A percentile compares a stretch with the other conserved stretches of the same genome.
Evolutionary conservation across 2,329 filamentous ascomycete genomes (phyloP).

Genomic region (Coniochaeta sp.): DNA sequence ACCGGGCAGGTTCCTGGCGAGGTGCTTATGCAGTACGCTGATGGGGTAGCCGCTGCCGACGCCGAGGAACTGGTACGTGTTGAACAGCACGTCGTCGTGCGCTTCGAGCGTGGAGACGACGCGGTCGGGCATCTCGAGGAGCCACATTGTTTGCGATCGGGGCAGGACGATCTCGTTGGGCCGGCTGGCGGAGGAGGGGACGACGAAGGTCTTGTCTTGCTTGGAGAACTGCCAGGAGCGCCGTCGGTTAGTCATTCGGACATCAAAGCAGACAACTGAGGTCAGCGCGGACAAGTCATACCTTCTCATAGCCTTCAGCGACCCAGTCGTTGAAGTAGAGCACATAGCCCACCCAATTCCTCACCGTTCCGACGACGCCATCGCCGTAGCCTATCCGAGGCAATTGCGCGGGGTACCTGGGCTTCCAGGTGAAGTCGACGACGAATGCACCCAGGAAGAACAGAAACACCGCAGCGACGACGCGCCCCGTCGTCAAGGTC

Average conservation of each 20-base stretch:
- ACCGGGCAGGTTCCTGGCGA: conserved; percentile 30
- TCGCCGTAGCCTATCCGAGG: conserved; percentile 32
- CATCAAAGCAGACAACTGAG: no score
- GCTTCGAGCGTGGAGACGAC: conserved; percentile 33
- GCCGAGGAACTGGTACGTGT: conserved; percentile 36
- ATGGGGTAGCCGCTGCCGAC: conserved; percentile 30
- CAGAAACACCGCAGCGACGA: conserved; percentile 18
- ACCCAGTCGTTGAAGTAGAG: conserved; percentile 31
- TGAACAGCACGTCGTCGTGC: conserved; percentile 29
- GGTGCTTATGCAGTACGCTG: conserved; percentile 34
- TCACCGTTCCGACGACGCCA: conserved; percentile 26
- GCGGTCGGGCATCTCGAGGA: conserved; percentile 39
- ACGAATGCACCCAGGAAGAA: conserved; percentile 30
- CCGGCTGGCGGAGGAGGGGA: conserved; percentile 31
- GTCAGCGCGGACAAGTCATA: conserved; percentile 8
- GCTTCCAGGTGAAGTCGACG: conserved; percentile 30
- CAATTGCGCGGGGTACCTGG: conserved; percentile 30
- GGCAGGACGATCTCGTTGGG: conserved; percentile 38
- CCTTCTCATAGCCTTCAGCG: conserved; percentile 34
- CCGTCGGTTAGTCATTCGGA: background rate
- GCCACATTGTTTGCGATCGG: conserved; percentile 34
- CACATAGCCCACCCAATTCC: conserved; percentile 32
- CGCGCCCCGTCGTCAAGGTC: conserved; percentile 21
- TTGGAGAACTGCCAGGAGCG: conserved; percentile 31
- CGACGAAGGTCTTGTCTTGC: conserved; percentile 31